Conservation (phyloP, 192 early-diverging fungal genomes). For the Coemansia sp. region DNA sequence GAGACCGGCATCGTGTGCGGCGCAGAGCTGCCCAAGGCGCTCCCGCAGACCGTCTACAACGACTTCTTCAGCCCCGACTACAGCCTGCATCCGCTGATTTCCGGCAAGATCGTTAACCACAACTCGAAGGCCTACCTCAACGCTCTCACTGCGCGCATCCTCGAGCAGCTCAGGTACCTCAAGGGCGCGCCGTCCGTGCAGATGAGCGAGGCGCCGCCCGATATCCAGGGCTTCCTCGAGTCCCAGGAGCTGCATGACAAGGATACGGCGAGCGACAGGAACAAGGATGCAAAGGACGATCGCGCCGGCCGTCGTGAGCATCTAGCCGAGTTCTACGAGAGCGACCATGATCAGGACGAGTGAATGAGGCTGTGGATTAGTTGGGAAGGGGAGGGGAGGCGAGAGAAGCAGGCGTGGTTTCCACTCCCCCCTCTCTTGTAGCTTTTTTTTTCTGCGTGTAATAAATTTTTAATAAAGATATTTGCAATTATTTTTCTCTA, state of each 20-base stretch:
- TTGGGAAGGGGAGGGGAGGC: no score
- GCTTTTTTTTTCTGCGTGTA: no score
- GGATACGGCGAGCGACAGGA: constrained; percentile 23
- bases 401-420: no score
- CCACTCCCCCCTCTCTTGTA: no score
- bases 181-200: constrained; percentile 92
- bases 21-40: constrained; percentile 67
- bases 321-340: constrained; percentile 48
- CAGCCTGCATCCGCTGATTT: constrained; percentile 82
- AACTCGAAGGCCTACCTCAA: constrained; percentile 84
- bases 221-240: constrained; percentile 55
- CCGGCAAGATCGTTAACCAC: constrained; percentile 81
- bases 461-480: no score
- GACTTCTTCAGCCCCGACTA: constrained; percentile 90
- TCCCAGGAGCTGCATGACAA: constrained; percentile 29
- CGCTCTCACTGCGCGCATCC: constrained; percentile 67
- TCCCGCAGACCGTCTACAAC: constrained; percentile 78
- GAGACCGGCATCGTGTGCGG: constrained; percentile 89
- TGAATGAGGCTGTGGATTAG: background rate
- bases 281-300: constrained; percentile 32
- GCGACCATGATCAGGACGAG: constrained; percentile 47
- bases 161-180: constrained; percentile 87
- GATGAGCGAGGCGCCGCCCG: constrained; percentile 84
- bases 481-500: no score
- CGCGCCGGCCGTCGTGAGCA: constrained; percentile 26